Base-by-base conservation (phyloP, 805 yeast genomes). In the Yueomyces sinensis region DNA sequence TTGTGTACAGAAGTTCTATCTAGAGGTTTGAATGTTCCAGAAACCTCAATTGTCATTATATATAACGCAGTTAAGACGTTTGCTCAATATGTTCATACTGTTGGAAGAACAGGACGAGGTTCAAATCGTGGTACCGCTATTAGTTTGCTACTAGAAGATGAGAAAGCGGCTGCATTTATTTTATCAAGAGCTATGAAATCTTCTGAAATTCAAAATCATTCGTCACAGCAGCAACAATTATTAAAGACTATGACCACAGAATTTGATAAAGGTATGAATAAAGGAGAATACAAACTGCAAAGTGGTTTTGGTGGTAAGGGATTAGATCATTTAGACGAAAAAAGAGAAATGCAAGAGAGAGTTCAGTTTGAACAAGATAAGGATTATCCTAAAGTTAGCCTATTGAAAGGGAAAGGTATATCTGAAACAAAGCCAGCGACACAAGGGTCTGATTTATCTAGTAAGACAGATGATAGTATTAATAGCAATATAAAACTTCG, bases 221-320 rank as follows among this genome's bases (percentile, higher is more conserved):
- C 41, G 9, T 74, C 81, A 1, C 59, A 58, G 2, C 64, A 67
- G 19, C 59, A 81, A 3, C 36, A 53, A 14, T 28, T 27, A 9
- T 33, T 60, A 30, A 52, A 49, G 25, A 52, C 52, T 13, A 63
- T 86, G 51, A 74, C 81, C 1, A 56, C 62, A 4, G 46, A 56
- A 28, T 84, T 82, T 52, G 58, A 70, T 37, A 63, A 58, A 13
- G 82, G 78, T 37, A 64, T 82, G 40, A 74, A 75, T 41, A 51
- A 61, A 2, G 95, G 94, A 0, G 74, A 76, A 35, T 77, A 67
- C 49, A 70, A 66, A 44, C 65, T 71, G 38, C 68, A 72, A 18
- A 70, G 74, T 36, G 98, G 98, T 0, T 91, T 86, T 61, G 94
- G 95, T 3, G 98, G 98, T 16, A 78, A 81, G 44, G 97, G 97